phyloP scores from a whole-genome alignment of 106 monocot species.

The Dioscorea zingiberensis region DNA sequence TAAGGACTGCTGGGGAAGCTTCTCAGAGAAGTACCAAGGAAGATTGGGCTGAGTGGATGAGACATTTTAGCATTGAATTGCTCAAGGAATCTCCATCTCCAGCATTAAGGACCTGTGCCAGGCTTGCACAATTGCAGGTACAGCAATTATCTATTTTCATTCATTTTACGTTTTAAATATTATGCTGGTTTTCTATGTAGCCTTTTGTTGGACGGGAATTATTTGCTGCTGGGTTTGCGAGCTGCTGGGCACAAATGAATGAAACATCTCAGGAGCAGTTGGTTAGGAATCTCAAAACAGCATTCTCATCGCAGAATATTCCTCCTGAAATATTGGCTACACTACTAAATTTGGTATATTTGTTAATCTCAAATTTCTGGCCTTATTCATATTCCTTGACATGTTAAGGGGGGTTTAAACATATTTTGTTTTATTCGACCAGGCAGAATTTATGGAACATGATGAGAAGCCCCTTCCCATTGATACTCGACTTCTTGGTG shows the following conservation, averaged over 20 bases:
- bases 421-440: slow-evolving; percentile 11
- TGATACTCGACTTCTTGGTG: slow-evolving; percentile 96
- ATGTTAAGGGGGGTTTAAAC: neutral
- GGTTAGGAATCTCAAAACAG: slow-evolving; percentile 91
- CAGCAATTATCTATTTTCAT: slow-evolving; percentile 10
- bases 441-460: slow-evolving; percentile 99
- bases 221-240: slow-evolving; percentile 98
- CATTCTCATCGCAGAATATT: slow-evolving; percentile 95
- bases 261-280: slow-evolving; percentile 85
- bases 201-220: slow-evolving; percentile 96
- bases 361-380: neutral
- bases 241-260: slow-evolving; percentile 98
- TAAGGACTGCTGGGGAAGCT: slow-evolving; percentile 93
- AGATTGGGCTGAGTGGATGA: slow-evolving; percentile 99
- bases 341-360: slow-evolving; percentile 74
- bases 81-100: slow-evolving; percentile 98
- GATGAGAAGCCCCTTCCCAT: slow-evolving; percentile 99
- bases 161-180: neutral
- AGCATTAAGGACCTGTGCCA: slow-evolving; percentile 89
- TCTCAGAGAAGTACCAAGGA: slow-evolving; percentile 97
- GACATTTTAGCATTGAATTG: slow-evolving; percentile 98
- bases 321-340: slow-evolving; percentile 99
- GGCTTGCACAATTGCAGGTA: slow-evolving; percentile 97
- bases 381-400: neutral
- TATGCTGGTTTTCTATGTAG: slow-evolving; percentile 41